Evolutionary conservation across 2,329 filamentous ascomycete species (phyloP).

Genomic region (Aspergillus sp.): DNA sequence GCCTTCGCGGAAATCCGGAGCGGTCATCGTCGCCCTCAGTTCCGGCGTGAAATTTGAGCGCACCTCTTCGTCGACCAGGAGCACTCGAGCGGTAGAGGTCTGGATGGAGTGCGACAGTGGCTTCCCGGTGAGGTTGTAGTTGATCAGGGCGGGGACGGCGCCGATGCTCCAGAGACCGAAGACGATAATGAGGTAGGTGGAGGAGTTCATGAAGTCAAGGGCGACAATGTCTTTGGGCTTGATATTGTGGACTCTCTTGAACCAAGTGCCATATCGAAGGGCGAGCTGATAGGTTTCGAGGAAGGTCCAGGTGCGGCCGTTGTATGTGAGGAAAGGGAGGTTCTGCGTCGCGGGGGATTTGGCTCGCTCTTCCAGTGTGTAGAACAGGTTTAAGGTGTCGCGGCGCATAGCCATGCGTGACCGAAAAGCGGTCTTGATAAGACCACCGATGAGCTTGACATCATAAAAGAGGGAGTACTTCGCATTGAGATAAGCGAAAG

Average conservation of each 20-base stretch:
- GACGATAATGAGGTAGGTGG: slow-evolving; percentile 72
- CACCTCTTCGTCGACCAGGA: slow-evolving; percentile 69
- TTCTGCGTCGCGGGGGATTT: slow-evolving; percentile 50
- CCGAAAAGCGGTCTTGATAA: slow-evolving; percentile 47
- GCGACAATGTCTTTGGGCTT: slow-evolving; percentile 73
- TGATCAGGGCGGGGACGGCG: slow-evolving; percentile 80
- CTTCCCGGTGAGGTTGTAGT: slow-evolving; percentile 74
- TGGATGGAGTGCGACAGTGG: slow-evolving; percentile 72
- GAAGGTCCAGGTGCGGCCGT: slow-evolving; percentile 69
- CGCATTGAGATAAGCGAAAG: slow-evolving; percentile 76
- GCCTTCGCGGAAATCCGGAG: slow-evolving; percentile 40
- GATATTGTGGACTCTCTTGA: slow-evolving; percentile 63
- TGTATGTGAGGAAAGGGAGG: slow-evolving; percentile 62
- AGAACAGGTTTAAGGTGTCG: slow-evolving; percentile 70
- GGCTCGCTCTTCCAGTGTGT: slow-evolving; percentile 68
- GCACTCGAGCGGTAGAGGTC: slow-evolving; percentile 62
- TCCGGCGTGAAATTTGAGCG: slow-evolving; percentile 48
- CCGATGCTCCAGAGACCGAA: slow-evolving; percentile 80
- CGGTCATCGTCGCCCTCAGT: slow-evolving; percentile 39
- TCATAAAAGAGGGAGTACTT: slow-evolving; percentile 67
- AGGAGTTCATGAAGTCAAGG: slow-evolving; percentile 76
- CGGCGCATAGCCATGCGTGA: slow-evolving; percentile 50
- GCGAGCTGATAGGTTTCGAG: slow-evolving; percentile 69
- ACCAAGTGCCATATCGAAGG: slow-evolving; percentile 72
- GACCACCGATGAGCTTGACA: slow-evolving; percentile 54